Base-by-base conservation (phyloP, 768 basidiomycete species). In the Boletus sp. region DNA sequence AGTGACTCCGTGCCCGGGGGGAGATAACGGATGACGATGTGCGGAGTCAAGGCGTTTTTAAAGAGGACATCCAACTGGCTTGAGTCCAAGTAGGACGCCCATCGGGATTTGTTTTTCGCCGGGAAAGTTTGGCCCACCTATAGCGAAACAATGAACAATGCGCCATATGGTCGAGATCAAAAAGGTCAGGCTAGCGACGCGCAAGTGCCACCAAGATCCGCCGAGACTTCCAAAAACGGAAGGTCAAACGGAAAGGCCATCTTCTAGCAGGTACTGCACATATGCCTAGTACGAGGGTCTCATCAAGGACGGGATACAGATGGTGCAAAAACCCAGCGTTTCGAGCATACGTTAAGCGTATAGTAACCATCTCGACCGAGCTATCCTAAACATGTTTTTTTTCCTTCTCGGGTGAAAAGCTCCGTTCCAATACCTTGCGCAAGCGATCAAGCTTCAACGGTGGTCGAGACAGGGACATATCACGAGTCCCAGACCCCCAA, bases 211-310 rank as follows among this genome's bases (percentile, higher is more conserved):
- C 43, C 10, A 30, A 30, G 11, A 4, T 45, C 44, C 54, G 47
- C 23, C n/a, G 25, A 8, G 19, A 37, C 53, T 49, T 49, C 54
- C 54, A 29, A 57, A 57, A 57, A 33, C 8, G 47, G 56, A 30
- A 30, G n/a, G 13, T 27, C 23, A 15, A 43, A 0, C 17, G 17
- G 15, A 27, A 27, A 43, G 41, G 23, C 21, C 15, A 42, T 42
- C 40, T 14, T 4, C 8, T 9, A 33, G 23, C 4, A 25, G 4
- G 23, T 25, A 25, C 23, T 4, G 23, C 4, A 25, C 23, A 25
- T 25, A 25, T 4, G 23, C 13, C 0, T 13, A n/a, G n/a, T n/a
- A 17, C 34, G 19, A 3, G 21, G 5, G 38, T 21, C 11, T n/a
- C 19, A 21, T 7, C 7, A 38, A 17, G 38, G 38, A 39, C 10